phyloP scores from a whole-genome alignment of 768 basidiomycete genomes.

The Leccinum disarticulatum region DNA sequence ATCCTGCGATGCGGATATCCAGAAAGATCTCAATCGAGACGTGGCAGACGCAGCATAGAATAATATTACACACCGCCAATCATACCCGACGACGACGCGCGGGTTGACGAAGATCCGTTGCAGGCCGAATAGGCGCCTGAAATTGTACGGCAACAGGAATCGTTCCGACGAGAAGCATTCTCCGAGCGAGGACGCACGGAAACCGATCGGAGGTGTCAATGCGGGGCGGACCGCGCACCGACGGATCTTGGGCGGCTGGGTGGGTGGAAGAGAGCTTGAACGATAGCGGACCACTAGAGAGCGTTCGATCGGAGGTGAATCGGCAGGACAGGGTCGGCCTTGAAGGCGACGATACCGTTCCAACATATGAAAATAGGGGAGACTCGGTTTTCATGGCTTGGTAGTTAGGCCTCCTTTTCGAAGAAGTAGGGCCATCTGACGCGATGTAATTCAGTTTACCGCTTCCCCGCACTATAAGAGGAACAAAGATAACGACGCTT shows the following conservation, averaged over 20 bases:
- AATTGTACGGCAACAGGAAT: conserved; percentile 42
- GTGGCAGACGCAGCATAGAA: too few species aligned
- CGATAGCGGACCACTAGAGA: conserved; percentile 34
- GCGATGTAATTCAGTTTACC: neutral
- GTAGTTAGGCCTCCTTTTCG: conserved; percentile 35
- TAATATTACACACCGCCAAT: conserved; percentile 30
- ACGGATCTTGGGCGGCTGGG: conserved; percentile 9
- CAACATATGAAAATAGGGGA: conserved; percentile 47
- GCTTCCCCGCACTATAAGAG: too few species aligned
- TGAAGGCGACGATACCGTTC: conserved; percentile 45
- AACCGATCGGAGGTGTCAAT: conserved; percentile 13
- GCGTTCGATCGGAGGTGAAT: conserved; percentile 36
- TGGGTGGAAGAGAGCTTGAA: conserved; percentile 11
- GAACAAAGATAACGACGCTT: neutral
- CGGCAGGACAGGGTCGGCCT: conserved; percentile 41
- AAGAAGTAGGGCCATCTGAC: conserved; percentile 42
- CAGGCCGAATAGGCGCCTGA: conserved; percentile 39
- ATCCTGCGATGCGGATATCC: conserved; percentile 8
- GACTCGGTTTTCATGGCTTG: conserved; percentile 37
- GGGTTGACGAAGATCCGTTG: conserved; percentile 40
- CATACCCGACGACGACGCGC: conserved; percentile 38
- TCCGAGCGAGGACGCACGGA: conserved; percentile 15
- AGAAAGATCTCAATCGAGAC: too few species aligned
- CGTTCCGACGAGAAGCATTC: conserved; percentile 36
- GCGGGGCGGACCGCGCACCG: conserved; percentile 16